A percentile compares a stretch with the other conserved stretches of the same genome.
These are phyloP conservation scores for Cornus controversa DNA, from an alignment of 148 eudicot genomes.

Conservation along the genomic window DNA sequence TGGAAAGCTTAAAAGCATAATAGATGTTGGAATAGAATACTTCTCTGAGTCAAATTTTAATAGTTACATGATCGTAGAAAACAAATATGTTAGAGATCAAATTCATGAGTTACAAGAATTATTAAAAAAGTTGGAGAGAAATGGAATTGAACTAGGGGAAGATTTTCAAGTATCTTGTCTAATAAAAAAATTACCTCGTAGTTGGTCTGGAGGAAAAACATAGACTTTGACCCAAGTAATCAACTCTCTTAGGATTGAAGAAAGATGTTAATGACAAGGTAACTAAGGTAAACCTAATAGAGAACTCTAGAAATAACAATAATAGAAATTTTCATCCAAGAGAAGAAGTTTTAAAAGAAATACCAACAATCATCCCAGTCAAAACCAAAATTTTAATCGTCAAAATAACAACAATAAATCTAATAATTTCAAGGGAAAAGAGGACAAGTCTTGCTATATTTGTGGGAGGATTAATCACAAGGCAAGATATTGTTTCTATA, in stretches of 20 bases:
- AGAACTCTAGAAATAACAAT: background rate
- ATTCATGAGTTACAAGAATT: constrained; percentile 8
- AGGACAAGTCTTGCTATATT: no score
- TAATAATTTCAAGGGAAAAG: background rate
- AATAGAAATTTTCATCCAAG: background rate
- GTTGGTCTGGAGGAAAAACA: constrained; percentile 10
- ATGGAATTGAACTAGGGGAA: background rate
- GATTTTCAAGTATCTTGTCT: background rate
- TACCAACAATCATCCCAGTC: background rate
- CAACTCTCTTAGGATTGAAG: no score
- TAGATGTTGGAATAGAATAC: no score
- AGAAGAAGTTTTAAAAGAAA: background rate
- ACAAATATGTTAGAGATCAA: background rate
- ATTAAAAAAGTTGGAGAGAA: background rate
- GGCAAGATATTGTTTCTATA: constrained; percentile 3
- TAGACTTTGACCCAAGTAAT: background rate
- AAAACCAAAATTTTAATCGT: background rate
- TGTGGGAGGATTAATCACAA: no score
- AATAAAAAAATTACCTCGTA: background rate
- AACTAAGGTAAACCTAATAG: no score
- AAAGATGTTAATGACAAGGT: background rate
- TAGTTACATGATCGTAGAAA: no score
- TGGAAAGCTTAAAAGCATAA: no score
- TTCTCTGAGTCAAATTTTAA: no score
- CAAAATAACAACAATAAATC: background rate